phyloP scores from a whole-genome alignment of 331 rosid genomes.

The Prunus yedoensis region DNA sequence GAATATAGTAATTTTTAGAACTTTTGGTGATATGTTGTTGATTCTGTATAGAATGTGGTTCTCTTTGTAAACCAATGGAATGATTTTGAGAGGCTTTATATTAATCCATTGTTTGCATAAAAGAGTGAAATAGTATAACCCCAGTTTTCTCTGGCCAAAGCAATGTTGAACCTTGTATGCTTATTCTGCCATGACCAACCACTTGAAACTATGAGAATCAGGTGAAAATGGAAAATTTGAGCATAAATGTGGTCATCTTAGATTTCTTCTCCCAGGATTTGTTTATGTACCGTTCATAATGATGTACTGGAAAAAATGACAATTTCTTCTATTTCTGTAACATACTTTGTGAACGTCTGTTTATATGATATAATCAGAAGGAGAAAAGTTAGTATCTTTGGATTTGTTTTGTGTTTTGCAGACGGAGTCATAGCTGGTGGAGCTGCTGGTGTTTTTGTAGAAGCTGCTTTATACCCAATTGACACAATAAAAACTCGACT shows the following conservation, averaged over 20 bases:
- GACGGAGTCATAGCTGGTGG: conserved; percentile 76
- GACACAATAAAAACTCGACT: conserved; percentile 83
- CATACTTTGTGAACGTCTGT: background rate
- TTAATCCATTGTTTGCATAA: background rate
- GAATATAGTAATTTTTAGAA: background rate
- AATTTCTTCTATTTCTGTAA: background rate
- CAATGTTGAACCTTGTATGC: background rate
- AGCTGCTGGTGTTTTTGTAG: conserved; percentile 69
- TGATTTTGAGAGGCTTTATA: background rate
- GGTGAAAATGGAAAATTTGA: background rate
- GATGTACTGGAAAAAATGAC: background rate
- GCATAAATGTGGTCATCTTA: background rate
- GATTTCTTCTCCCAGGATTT: background rate
- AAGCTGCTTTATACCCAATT: conserved; percentile 71
- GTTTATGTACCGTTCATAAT: background rate
- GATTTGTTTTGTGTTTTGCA: conserved; percentile 23
- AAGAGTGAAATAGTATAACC: background rate
- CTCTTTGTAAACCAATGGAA: background rate
- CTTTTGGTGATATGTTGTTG: background rate
- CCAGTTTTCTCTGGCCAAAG: background rate
- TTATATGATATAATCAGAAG: background rate
- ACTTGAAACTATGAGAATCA: background rate
- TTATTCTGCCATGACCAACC: background rate
- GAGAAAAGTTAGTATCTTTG: background rate
- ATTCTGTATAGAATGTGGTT: background rate